A percentile compares a stretch with the other conserved stretches of the same genome.
These are phyloP conservation scores for Arthroderma sp. DNA, from an alignment of 2,329 filamentous ascomycete species.

Conservation along the genomic window DNA sequence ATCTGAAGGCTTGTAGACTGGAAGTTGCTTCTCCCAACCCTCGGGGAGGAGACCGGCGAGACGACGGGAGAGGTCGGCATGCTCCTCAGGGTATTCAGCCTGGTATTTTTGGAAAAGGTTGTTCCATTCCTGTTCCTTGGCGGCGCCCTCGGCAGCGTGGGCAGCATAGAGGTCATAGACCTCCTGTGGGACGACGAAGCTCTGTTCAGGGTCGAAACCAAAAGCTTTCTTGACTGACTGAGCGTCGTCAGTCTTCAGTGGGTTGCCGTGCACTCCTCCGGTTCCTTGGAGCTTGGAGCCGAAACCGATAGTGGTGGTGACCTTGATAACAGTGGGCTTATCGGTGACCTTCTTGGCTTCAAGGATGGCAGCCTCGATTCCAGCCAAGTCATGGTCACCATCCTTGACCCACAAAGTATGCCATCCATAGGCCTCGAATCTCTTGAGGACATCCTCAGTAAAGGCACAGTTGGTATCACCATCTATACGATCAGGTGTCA, in stretches of 20 bases:
- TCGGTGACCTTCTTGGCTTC: conserved; percentile 76
- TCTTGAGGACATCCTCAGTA: conserved; percentile 89
- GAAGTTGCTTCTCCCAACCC: conserved; percentile 90
- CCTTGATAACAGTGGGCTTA: conserved; percentile 95
- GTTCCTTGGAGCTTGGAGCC: conserved; percentile 89
- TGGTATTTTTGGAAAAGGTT: conserved; percentile 78
- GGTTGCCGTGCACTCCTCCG: conserved; percentile 88
- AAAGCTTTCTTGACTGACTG: conserved; percentile 90
- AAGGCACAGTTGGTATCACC: conserved; percentile 93
- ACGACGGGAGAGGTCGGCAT: conserved; percentile 69
- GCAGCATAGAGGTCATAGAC: conserved; percentile 86
- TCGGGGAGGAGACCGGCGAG: conserved; percentile 73
- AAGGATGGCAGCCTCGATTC: conserved; percentile 77
- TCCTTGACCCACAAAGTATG: conserved; percentile 73
- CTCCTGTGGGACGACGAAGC: conserved; percentile 83
- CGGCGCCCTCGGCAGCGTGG: conserved; percentile 73
- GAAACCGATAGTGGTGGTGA: conserved; percentile 94
- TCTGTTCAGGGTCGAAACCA: conserved; percentile 89
- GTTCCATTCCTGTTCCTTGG: conserved; percentile 90
- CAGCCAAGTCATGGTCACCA: conserved; percentile 76
- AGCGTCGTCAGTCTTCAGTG: conserved; percentile 87
- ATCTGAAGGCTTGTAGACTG: conserved; percentile 78
- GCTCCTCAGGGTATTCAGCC: conserved; percentile 62
- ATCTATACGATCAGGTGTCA: conserved; percentile 39
- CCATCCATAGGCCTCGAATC: conserved; percentile 97